These are phyloP conservation scores for Saprolegnia diclina DNA, from an alignment of 352 stramenopile genomes.

Conservation along the genomic window DNA sequence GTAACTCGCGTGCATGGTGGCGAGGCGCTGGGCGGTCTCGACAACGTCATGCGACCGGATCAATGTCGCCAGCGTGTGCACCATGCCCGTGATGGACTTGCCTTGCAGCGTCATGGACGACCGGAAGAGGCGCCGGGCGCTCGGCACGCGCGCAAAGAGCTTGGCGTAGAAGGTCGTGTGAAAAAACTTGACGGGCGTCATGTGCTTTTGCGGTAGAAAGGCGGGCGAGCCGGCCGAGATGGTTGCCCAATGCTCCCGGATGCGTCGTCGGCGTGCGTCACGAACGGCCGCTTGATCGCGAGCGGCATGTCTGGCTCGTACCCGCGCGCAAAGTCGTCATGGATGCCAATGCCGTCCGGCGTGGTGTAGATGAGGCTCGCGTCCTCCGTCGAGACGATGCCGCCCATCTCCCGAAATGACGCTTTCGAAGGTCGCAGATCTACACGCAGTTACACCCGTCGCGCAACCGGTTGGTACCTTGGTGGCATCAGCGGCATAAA, in stretches of 20 bases:
- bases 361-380: constrained; percentile 12
- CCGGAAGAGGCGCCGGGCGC: background rate
- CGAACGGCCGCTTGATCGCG: constrained; percentile 2
- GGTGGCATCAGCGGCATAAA: too few species aligned
- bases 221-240: background rate
- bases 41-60: background rate
- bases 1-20: background rate
- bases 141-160: background rate
- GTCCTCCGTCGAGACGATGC: constrained; percentile 1
- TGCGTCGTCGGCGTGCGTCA: constrained; percentile 8
- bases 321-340: constrained; percentile 1
- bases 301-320: constrained; percentile 21
- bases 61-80: constrained; percentile 4
- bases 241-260: constrained; percentile 1
- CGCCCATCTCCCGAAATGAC: background rate
- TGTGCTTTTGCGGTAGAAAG: background rate
- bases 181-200: constrained; percentile 21
- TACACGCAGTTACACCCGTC: too few species aligned
- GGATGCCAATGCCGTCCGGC: constrained; percentile 9
- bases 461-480: too few species aligned
- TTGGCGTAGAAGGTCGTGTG: constrained; percentile 12
- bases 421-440: background rate
- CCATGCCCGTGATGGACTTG: constrained; percentile 11
- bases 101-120: constrained; percentile 23
- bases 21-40: background rate